Evolutionary conservation across 345 rosid genomes (phyloP).

Genomic region (Salix arbutifolia): DNA sequence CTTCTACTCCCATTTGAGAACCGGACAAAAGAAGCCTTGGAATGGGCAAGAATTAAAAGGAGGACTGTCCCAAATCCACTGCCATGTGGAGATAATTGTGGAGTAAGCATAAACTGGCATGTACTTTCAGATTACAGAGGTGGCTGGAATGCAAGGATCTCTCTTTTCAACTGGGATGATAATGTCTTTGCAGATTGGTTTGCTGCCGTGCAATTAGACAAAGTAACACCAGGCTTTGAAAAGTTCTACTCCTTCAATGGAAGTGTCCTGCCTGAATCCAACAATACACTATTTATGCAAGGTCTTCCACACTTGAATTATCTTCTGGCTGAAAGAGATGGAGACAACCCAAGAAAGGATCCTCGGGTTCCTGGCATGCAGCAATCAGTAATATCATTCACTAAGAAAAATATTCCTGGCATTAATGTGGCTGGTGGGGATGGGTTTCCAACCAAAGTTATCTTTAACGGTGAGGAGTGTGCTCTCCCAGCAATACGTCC

Average conservation of each 20-base stretch:
- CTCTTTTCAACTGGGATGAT: slow-evolving; percentile 27
- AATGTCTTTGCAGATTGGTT: slow-evolving; percentile 14
- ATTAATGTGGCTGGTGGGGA: slow-evolving; percentile 30
- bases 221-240: slow-evolving; percentile 20
- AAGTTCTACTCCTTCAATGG: slow-evolving; percentile 22
- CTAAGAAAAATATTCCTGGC: slow-evolving; percentile 29
- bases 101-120: slow-evolving; percentile 30
- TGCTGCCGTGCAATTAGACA: slow-evolving; percentile 18
- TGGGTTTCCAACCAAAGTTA: slow-evolving; percentile 41
- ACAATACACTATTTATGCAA: slow-evolving; percentile 17
- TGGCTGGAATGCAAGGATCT: slow-evolving; percentile 25
- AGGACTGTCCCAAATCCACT: slow-evolving; percentile 15
- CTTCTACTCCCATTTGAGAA: slow-evolving; percentile 45
- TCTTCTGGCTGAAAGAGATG: slow-evolving; percentile 33
- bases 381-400: slow-evolving; percentile 42
- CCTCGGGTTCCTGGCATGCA: slow-evolving; percentile 46
- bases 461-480: slow-evolving; percentile 49
- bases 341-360: slow-evolving; percentile 36
- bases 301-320: slow-evolving; percentile 25
- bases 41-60: slow-evolving; percentile 20
- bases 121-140: slow-evolving; percentile 13
- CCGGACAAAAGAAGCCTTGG: slow-evolving; percentile 34
- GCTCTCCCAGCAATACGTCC: slow-evolving; percentile 31
- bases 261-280: neutral
- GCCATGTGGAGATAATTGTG: slow-evolving; percentile 26